Base-by-base conservation (phyloP, 2,329 filamentous ascomycete species). In the Xylaria sp. region DNA sequence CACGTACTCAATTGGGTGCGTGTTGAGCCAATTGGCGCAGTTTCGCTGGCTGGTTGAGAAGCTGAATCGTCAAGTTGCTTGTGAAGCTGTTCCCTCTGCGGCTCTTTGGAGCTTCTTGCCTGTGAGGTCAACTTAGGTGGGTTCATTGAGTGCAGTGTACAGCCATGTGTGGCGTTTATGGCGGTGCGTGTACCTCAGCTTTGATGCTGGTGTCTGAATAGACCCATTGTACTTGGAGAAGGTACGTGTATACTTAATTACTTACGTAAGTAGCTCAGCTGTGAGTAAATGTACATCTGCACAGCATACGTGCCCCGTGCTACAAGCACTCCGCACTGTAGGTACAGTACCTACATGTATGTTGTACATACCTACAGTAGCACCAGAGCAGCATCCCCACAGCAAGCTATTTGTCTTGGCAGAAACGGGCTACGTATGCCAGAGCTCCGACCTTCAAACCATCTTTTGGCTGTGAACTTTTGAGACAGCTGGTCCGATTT, bases 1-100 rank as follows among this genome's bases (percentile, higher is more conserved):
- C n/a, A n/a, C n/a, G n/a, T 76, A 80, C 78, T 80, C 77, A 81
- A 82, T 83, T 82, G 81, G 76, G 71, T 70, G 68, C 25, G 39
- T 34, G 65, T 51, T 55, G 59, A 63, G 70, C 72, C 68, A 68
- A 63, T 66, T 72, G 71, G 62, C 70, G 66, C 37, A 12, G 54
- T 41, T 62, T 52, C 41, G 18, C 3, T 46, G 13, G 18, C 2
- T 3, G 7, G 46, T 23, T 48, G 8, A 25, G 23, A 25, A 25
- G n/a, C 51, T 56, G 10, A 48, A 52, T 61, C 23, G 56, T 44
- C 18, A 41, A 23, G 46, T 61, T 41, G 48, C 39, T 8, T 37
- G 20, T 56, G 32, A 37, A 65, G 70, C 51, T 48, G 65, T 25
- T 68, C 50, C 61, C 67, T 66, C 34, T 65, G 68, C 68, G 57